phyloP scores from a whole-genome alignment of 2,329 filamentous ascomycete genomes.

The Alternaria ethzedia region DNA sequence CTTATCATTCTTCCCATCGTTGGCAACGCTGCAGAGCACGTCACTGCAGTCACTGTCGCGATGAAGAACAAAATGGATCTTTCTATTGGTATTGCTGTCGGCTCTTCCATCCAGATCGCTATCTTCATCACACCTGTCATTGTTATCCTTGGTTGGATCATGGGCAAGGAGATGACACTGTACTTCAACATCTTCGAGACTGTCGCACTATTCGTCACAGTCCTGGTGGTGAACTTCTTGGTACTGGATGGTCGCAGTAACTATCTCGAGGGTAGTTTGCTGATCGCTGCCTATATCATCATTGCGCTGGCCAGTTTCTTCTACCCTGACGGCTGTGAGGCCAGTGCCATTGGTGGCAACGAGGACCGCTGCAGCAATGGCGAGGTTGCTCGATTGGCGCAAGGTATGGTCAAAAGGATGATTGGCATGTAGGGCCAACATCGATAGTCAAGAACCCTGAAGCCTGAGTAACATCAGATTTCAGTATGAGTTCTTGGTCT shows the following conservation, averaged over 20 bases:
- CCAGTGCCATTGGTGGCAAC: slow-evolving; percentile 54
- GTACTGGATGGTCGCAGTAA: slow-evolving; percentile 84
- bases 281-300: slow-evolving; percentile 80
- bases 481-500: not conserved
- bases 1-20: slow-evolving; percentile 82
- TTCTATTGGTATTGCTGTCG: slow-evolving; percentile 79
- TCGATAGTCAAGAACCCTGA: not conserved
- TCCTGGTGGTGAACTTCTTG: slow-evolving; percentile 84
- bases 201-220: slow-evolving; percentile 79
- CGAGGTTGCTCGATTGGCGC: slow-evolving; percentile 11
- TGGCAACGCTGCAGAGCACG: slow-evolving; percentile 83
- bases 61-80: slow-evolving; percentile 87
- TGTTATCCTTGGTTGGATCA: slow-evolving; percentile 79
- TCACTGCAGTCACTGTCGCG: slow-evolving; percentile 79
- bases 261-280: slow-evolving; percentile 77
- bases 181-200: slow-evolving; percentile 69
- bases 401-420: slow-evolving; percentile 28
- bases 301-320: slow-evolving; percentile 67
- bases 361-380: slow-evolving; percentile 23
- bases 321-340: slow-evolving; percentile 53
- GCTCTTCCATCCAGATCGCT: slow-evolving; percentile 79
- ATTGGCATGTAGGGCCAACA: slow-evolving; percentile 15
- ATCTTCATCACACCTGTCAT: slow-evolving; percentile 79
- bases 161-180: slow-evolving; percentile 72
- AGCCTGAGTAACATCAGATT: slow-evolving; percentile 2